These are phyloP conservation scores for Arbutus unedo DNA, from an alignment of 148 eudicot species.

Conservation along the genomic window DNA sequence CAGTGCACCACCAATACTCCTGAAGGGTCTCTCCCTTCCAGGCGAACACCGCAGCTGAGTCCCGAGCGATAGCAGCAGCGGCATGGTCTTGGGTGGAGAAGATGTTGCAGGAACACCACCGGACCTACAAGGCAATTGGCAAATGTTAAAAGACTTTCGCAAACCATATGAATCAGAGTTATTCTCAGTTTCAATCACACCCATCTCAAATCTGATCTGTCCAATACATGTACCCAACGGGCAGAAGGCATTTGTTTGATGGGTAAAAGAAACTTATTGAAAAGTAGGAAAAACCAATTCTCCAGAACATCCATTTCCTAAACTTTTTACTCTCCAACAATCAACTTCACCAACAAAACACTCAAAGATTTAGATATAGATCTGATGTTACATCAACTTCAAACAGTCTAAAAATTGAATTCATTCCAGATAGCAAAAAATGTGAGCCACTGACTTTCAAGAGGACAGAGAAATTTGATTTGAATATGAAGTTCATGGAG, in stretches of 20 bases:
- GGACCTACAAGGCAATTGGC: conserved; percentile 28
- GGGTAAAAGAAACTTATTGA: background rate
- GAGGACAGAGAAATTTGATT: background rate
- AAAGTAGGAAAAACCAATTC: no score
- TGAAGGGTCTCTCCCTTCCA: conserved; percentile 99
- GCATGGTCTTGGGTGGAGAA: conserved; percentile 99
- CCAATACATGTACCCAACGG: background rate
- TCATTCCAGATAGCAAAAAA: background rate
- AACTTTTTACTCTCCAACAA: no score
- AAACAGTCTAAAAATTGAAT: background rate
- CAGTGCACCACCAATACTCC: conserved; percentile 99
- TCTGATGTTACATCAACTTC: background rate
- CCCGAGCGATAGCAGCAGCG: conserved; percentile 89
- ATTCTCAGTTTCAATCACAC: background rate
- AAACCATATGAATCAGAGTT: background rate
- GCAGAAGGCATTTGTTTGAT: background rate
- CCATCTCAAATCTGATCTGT: background rate
- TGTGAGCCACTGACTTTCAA: background rate
- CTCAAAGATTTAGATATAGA: background rate
- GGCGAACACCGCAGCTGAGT: conserved; percentile 92
- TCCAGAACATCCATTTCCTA: no score
- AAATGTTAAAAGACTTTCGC: background rate
- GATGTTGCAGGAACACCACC: conserved; percentile 99
- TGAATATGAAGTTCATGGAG: background rate
- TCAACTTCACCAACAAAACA: background rate